Evolutionary conservation across 495 filamentous ascomycete species (phyloP).

Genomic region (Jackrogersella minutella): DNA sequence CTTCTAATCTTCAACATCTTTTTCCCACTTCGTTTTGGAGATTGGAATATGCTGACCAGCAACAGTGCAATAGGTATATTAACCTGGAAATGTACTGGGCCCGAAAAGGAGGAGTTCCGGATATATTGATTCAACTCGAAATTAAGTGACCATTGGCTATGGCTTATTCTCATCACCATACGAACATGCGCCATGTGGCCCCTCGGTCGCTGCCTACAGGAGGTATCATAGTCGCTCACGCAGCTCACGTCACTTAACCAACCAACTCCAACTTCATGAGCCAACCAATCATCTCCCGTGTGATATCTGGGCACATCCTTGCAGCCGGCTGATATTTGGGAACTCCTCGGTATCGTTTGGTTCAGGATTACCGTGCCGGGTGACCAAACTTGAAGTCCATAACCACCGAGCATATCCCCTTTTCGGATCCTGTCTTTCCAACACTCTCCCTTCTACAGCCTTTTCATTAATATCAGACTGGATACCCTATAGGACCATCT

Average conservation of each 20-base stretch:
- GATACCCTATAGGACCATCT: conserved; percentile 30
- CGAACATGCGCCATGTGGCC: conserved; percentile 26
- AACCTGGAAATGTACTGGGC: conserved; percentile 5
- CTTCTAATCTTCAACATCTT: conserved; percentile 7
- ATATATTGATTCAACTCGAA: conserved; percentile 8
- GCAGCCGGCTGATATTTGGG: conserved; percentile 16
- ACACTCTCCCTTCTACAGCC: conserved; percentile 10
- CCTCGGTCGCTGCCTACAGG: no score
- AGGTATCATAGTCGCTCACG: conserved; percentile 9
- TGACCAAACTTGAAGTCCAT: conserved; percentile 14
- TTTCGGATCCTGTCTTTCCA: conserved; percentile 16
- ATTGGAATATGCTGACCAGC: background rate
- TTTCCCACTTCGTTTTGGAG: no score
- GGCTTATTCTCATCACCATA: conserved; percentile 27
- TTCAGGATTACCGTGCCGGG: conserved; percentile 12
- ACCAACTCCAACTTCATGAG: no score
- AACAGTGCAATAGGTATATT: conserved; percentile 8
- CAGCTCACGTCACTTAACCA: conserved; percentile 19
- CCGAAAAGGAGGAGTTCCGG: background rate
- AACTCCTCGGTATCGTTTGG: conserved; percentile 24
- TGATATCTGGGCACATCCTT: conserved; percentile 25
- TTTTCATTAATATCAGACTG: conserved; percentile 27
- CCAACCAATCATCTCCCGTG: conserved; percentile 33
- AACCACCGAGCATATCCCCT: conserved; percentile 11
- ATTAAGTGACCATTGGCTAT: conserved; percentile 8